Base-by-base conservation (phyloP, 202 grass and related monocot species). In the Schoenoplectus tabernaemontani region DNA sequence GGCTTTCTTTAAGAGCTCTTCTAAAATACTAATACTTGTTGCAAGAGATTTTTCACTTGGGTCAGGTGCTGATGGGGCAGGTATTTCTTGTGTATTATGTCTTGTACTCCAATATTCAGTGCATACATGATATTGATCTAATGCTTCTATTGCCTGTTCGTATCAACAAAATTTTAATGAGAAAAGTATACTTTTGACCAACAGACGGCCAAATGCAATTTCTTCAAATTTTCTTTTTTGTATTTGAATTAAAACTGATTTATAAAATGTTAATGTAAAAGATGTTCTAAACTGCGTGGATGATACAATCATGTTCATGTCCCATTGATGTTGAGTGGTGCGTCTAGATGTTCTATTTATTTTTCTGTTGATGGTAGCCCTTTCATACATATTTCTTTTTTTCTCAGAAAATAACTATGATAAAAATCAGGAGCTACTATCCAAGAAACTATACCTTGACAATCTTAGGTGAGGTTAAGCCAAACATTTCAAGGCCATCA, bases 401-500 rank as follows among this genome's bases (percentile, higher is more conserved):
- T 16, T 23, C 64, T 67, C 81, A 81, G 65, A 77, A 22, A 32
- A 34, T 81, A 32, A 22, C 20, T 2, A 78, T 74, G 50, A 58
- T 0, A 12, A 19, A 84, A 9, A 78, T 39, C 47, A 12, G 41
- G 33, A 79, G 84, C 24, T 51, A 80, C 20, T 78, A 84, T 58
- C 42, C 36, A 68, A 82, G 82, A 43, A 44, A 83, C n/a, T 69
- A 82, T 84, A 90, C 95, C 95, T 88, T 88, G 61, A 90, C 63
- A 79, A 92, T 81, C 1, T 33, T 36, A 50, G 91, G 91, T 88
- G 84, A 94, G 76, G 63, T 84, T 59, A 98, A 82, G 57, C 91
- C 95, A 32, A 98, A 94, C 91, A 98, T 94, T 87, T 94, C 91
- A 70, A 89, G 75, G 43, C 91, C 91, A 86, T 92, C 88, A 36